phyloP scores from a whole-genome alignment of 2,329 filamentous ascomycete species.

The Plectosphaerella sp. region DNA sequence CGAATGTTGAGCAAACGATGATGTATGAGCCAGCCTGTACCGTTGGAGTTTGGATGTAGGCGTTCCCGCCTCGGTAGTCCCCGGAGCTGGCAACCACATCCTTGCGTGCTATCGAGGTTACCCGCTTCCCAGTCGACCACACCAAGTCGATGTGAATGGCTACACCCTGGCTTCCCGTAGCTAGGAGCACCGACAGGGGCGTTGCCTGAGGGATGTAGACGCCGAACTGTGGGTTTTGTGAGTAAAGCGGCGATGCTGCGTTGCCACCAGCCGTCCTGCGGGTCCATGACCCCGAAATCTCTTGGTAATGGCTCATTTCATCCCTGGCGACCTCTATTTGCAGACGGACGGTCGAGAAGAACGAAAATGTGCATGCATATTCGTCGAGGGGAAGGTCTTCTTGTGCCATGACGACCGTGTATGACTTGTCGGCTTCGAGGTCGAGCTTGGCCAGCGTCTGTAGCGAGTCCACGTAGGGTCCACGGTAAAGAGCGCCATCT shows the following conservation, averaged over 20 bases:
- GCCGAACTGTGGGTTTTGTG: slow-evolving; percentile 83
- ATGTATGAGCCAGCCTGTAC: slow-evolving; percentile 76
- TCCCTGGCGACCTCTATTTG: slow-evolving; percentile 57
- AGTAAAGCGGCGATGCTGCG: slow-evolving; percentile 69
- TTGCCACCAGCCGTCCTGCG: slow-evolving; percentile 80
- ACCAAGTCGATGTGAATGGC: slow-evolving; percentile 83
- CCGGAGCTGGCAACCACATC: slow-evolving; percentile 80
- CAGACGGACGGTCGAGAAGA: slow-evolving; percentile 66
- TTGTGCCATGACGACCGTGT: slow-evolving; percentile 68
- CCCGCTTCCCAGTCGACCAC: slow-evolving; percentile 69
- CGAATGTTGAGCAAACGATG: slow-evolving; percentile 86
- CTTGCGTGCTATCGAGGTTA: slow-evolving; percentile 63
- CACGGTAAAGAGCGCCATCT: slow-evolving; percentile 66
- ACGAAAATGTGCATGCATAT: slow-evolving; percentile 84
- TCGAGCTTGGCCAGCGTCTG: slow-evolving; percentile 77
- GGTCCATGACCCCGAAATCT: slow-evolving; percentile 67
- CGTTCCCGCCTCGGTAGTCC: slow-evolving; percentile 82
- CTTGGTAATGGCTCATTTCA: slow-evolving; percentile 52
- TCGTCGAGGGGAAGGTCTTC: slow-evolving; percentile 68
- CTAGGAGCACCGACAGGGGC: slow-evolving; percentile 69
- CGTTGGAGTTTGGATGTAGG: slow-evolving; percentile 56
- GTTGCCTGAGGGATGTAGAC: slow-evolving; percentile 54
- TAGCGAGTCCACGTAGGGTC: slow-evolving; percentile 89
- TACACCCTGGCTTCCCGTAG: slow-evolving; percentile 60
- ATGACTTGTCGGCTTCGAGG: slow-evolving; percentile 31